Evolutionary conservation across 805 yeast species (phyloP).

Genomic region (Wickerhamiella cacticola): DNA sequence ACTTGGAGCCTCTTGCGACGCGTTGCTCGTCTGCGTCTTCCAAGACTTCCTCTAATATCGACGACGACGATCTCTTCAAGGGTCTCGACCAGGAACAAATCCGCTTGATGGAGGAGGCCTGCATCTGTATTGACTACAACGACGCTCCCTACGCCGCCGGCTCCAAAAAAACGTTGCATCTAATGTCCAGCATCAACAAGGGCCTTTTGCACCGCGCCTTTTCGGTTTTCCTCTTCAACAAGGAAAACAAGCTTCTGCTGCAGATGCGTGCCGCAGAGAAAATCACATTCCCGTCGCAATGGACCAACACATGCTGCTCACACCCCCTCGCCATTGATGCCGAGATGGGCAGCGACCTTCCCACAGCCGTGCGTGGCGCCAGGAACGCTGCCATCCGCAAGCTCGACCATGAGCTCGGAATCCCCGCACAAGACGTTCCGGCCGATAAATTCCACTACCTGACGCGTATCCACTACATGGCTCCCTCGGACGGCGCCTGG

Average conservation of each 20-base stretch:
- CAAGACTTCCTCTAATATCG: slow-evolving; percentile 13
- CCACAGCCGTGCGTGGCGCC: slow-evolving; percentile 60
- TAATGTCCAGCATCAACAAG: slow-evolving; percentile 72
- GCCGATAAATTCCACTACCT: slow-evolving; percentile 61
- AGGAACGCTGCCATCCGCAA: slow-evolving; percentile 85
- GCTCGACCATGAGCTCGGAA: slow-evolving; percentile 87
- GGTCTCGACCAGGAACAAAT: slow-evolving; percentile 95
- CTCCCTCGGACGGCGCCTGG: slow-evolving; percentile 70
- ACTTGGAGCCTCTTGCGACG: slow-evolving; percentile 22
- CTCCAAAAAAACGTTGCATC: slow-evolving; percentile 70
- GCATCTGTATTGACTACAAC: slow-evolving; percentile 81
- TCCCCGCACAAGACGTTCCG: slow-evolving; percentile 46
- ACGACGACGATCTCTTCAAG: slow-evolving; percentile 39
- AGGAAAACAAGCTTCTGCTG: slow-evolving; percentile 58
- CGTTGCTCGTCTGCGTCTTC: slow-evolving; percentile 21
- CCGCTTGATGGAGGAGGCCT: slow-evolving; percentile 87
- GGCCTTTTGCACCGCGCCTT: slow-evolving; percentile 94
- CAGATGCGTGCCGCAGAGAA: slow-evolving; percentile 96
- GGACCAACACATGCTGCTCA: slow-evolving; percentile 99
- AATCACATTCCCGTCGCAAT: slow-evolving; percentile 89
- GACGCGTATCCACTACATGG: slow-evolving; percentile 90
- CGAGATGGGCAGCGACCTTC: slow-evolving; percentile 61
- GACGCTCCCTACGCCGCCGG: slow-evolving; percentile 88
- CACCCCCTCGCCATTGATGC: slow-evolving; percentile 80
- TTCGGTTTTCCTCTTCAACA: slow-evolving; percentile 84